phyloP scores from a whole-genome alignment of 2,329 filamentous ascomycete genomes.

The Xylaria sp. region DNA sequence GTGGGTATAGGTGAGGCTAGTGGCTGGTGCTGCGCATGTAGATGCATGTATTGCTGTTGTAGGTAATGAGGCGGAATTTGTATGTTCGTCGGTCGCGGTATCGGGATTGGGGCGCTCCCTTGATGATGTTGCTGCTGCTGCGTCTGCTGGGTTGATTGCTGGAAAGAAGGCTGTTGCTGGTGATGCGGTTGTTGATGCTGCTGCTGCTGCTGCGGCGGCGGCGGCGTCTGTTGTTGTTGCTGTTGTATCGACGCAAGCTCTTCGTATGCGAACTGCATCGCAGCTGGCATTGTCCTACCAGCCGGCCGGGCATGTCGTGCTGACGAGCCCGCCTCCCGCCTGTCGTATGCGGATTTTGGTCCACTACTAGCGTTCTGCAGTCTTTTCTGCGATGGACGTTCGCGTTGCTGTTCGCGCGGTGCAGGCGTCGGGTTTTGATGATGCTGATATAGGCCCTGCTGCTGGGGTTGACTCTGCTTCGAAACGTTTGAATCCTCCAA shows the following conservation, averaged over 20 bases:
- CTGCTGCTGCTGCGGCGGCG: slow-evolving; percentile 24
- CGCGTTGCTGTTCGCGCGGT: slow-evolving; percentile 32
- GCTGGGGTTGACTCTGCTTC: slow-evolving; percentile 26
- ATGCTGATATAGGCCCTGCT: slow-evolving; percentile 23
- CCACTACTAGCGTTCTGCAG: slow-evolving; percentile 29
- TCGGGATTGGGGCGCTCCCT: slow-evolving; percentile 27
- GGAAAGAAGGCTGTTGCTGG: slow-evolving; percentile 15
- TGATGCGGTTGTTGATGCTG: slow-evolving; percentile 21
- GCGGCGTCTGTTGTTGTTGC: slow-evolving; percentile 27
- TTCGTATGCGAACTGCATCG: slow-evolving; percentile 37
- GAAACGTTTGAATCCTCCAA: slow-evolving; percentile 14
- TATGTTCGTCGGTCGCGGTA: slow-evolving; percentile 29
- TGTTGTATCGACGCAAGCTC: slow-evolving; percentile 34
- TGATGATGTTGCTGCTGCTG: slow-evolving; percentile 26
- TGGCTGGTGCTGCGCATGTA: slow-evolving; percentile 31
- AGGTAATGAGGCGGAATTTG: slow-evolving; percentile 30
- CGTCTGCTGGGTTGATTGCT: slow-evolving; percentile 19
- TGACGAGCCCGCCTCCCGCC: slow-evolving; percentile 22
- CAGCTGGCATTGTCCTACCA: slow-evolving; percentile 30
- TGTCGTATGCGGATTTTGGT: slow-evolving; percentile 33
- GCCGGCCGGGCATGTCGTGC: slow-evolving; percentile 24
- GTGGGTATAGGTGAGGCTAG: slow-evolving; percentile 30
- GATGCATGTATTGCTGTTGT: slow-evolving; percentile 36
- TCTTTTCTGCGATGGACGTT: slow-evolving; percentile 35
- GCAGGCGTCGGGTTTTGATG: slow-evolving; percentile 17